Conservation (phyloP, 1,284 basidiomycete genomes). For the Ustilago curta region DNA sequence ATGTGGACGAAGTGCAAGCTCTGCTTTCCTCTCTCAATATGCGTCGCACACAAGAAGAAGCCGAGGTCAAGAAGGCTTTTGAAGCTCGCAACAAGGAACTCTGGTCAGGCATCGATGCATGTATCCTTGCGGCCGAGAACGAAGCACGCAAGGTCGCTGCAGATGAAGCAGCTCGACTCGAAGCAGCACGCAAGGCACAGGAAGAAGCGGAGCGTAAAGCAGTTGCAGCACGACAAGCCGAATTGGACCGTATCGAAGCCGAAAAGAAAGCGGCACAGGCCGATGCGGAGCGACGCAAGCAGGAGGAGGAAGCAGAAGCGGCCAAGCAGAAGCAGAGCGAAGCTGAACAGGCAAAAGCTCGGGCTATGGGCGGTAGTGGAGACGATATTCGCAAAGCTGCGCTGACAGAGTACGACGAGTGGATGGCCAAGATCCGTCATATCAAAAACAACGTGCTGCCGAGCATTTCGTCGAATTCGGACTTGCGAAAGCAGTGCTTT, state of each 20-base stretch:
- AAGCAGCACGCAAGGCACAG: conserved; percentile 51
- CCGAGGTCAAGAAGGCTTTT: conserved; percentile 56
- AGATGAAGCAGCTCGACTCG: conserved; percentile 55
- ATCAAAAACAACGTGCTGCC: conserved; percentile 83
- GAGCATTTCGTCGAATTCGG: conserved; percentile 77
- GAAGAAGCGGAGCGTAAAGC: conserved; percentile 62
- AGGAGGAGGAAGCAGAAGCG: conserved; percentile 38
- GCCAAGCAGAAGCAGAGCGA: conserved; percentile 47
- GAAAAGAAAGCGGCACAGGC: conserved; percentile 58
- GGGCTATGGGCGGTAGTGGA: conserved; percentile 43
- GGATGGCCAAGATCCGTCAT: conserved; percentile 71
- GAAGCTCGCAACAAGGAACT: conserved; percentile 61
- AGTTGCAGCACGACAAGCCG: conserved; percentile 50
- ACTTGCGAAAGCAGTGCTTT: conserved; percentile 71
- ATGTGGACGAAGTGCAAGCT: conserved; percentile 56
- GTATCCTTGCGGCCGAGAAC: conserved; percentile 61
- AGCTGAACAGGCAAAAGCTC: conserved; percentile 35
- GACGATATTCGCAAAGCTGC: conserved; percentile 49
- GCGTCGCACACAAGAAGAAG: conserved; percentile 50
- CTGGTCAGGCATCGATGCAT: conserved; percentile 64
- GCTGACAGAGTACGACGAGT: conserved; percentile 50
- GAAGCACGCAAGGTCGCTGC: conserved; percentile 46
- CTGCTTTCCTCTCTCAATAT: conserved; percentile 57
- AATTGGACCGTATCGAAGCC: conserved; percentile 53
- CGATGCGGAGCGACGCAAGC: conserved; percentile 32